phyloP scores from a whole-genome alignment of 805 yeast species.

The Candida ulmi region DNA sequence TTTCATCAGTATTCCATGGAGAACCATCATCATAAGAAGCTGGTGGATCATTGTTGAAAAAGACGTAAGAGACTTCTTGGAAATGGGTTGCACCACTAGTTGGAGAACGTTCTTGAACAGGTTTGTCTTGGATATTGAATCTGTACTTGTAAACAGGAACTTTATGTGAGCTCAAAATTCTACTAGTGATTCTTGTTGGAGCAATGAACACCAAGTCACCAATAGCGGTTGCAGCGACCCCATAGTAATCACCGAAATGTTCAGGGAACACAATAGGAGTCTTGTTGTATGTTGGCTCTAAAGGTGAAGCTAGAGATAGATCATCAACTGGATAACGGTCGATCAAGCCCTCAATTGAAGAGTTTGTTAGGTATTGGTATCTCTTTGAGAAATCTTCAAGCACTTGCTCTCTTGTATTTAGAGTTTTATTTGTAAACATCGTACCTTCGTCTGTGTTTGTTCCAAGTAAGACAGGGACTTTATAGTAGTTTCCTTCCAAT shows the following conservation, averaged over 20 bases:
- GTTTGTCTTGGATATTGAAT: constrained; percentile 4
- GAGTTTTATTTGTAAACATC: constrained; percentile 2
- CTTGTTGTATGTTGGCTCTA: constrained; percentile 11
- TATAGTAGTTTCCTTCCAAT: constrained; percentile 9
- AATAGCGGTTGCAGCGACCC: constrained; percentile 4
- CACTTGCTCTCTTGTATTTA: constrained; percentile 2
- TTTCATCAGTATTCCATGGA: constrained; percentile 1
- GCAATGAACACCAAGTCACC: constrained; percentile 11
- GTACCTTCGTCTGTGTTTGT: constrained; percentile 20
- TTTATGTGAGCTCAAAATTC: constrained; percentile 1
- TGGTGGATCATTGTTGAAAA: constrained; percentile 3
- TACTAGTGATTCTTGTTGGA: constrained; percentile 9
- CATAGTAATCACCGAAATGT: constrained; percentile 1
- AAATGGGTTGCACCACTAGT: constrained; percentile 5
- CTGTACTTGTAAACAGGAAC: constrained; percentile 7
- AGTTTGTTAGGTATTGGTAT: constrained; percentile 5
- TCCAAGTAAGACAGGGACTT: constrained; percentile 19
- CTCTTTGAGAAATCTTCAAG: neutral
- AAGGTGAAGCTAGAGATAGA: constrained; percentile 1
- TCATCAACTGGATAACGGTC: neutral
- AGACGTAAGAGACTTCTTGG: constrained; percentile 7
- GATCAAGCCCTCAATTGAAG: constrained; percentile 1
- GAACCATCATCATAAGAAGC: neutral
- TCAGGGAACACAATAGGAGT: constrained; percentile 2
- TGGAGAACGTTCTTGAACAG: neutral